Evolutionary conservation across 2,329 filamentous ascomycete species (phyloP).

Genomic region (Penicillium verrucosum): DNA sequence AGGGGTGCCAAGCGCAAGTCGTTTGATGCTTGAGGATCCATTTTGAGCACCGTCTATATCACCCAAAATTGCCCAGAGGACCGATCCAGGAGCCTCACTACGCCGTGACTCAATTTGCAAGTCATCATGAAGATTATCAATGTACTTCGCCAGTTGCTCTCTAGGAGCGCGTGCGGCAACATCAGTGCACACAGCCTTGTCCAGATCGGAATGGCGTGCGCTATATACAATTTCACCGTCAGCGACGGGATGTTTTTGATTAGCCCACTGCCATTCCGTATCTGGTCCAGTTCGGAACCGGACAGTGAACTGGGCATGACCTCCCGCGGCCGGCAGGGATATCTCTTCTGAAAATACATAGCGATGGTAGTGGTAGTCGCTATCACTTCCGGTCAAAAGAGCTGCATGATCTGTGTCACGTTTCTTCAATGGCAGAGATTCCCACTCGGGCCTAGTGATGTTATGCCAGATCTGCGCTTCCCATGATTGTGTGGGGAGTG

Average conservation of each 20-base stretch:
- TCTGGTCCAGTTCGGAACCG: constrained; percentile 41
- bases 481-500: constrained; percentile 59
- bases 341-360: constrained; percentile 36
- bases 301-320: constrained; percentile 41
- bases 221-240: constrained; percentile 45
- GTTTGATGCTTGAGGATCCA: constrained; percentile 56
- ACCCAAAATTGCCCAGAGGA: constrained; percentile 53
- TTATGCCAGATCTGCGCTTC: constrained; percentile 75
- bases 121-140: constrained; percentile 34
- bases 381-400: constrained; percentile 25
- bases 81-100: constrained; percentile 43
- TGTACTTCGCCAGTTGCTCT: constrained; percentile 30
- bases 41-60: constrained; percentile 53
- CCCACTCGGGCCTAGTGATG: constrained; percentile 57
- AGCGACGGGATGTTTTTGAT: constrained; percentile 37
- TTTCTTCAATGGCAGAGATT: constrained; percentile 54
- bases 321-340: constrained; percentile 26
- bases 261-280: constrained; percentile 46
- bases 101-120: constrained; percentile 33
- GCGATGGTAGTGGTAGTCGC: constrained; percentile 28
- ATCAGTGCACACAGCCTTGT: background rate
- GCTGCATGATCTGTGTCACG: constrained; percentile 27
- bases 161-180: constrained; percentile 11
- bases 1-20: constrained; percentile 61
- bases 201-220: constrained; percentile 18